Evolutionary conservation across 441 rosid species (phyloP), one percentile per base, ranked within the genome.

Genomic region (Populus hybrid): DNA sequence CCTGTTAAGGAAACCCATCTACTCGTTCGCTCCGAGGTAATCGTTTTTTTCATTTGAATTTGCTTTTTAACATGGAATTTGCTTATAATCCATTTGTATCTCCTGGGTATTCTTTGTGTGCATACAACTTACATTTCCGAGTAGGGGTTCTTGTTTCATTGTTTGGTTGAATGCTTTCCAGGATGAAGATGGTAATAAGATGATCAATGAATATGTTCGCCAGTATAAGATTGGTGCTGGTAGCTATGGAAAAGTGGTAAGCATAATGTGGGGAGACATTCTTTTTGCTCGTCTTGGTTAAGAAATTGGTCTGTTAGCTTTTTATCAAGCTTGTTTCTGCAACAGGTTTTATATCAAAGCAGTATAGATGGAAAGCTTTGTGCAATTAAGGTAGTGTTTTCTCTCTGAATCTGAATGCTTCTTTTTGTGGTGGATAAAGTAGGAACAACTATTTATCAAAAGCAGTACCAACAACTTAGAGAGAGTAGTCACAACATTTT

Each of bases 161-260:
- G 3, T 8, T 69, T 73, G 2, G 40, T 21, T 38, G 11, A 24
- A 23, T 69, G 66, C 71, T 78, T 82, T 76, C 78, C 85, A 95
- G 99, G 97, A 95, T 89, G 97, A 95, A 79, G 80, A 92, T 81
- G 99, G 99, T 77, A 89, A 87, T 74, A 95, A 92, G 87, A 90
- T 83, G 86, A 81, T 95, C 83, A 94, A 95, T 84, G 97, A 90
- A 86, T 94, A 94, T 86, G 95, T 94, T 76, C 92, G 91, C 0
- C 93, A 82, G 79, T 74, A 28, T 76, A 95, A 90, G 91, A 94
- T 95, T 87, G 99, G 98, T 81, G 84, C 97, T 23, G 99, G 98
- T 78, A 95, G 97, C 89, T 95, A 95, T 84, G 99, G 98, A 11
- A 94, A 95, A 95, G 99, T 95, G 94, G 99, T 95, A 87, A 84